phyloP scores from a whole-genome alignment of 2,329 filamentous ascomycete species.

The Endoconidiophora polonica region DNA sequence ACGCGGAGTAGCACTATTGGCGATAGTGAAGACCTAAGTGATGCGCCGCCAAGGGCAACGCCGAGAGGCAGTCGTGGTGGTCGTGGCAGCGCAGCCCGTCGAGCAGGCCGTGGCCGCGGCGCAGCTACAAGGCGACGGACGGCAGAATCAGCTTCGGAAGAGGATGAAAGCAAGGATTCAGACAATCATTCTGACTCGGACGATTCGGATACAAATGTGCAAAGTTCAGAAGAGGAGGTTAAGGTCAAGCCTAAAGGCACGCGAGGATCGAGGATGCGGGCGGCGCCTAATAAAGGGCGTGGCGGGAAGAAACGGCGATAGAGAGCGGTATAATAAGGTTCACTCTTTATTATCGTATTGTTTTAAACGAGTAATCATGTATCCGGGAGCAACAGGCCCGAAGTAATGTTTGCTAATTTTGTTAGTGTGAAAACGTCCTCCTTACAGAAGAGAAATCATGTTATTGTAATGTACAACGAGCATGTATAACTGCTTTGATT shows the following conservation, averaged over 20 bases:
- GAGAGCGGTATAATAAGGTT: too few relatives aligned
- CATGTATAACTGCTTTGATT: too few relatives aligned
- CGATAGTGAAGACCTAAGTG: conserved; percentile 33
- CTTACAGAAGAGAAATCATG: too few relatives aligned
- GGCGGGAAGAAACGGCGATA: not conserved
- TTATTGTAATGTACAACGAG: too few relatives aligned
- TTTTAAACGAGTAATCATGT: too few relatives aligned
- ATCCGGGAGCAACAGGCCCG: too few relatives aligned
- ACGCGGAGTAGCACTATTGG: conserved; percentile 30
- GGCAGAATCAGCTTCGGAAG: conserved; percentile 16
- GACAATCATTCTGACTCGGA: conserved; percentile 13
- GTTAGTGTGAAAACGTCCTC: not conserved
- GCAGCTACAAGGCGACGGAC: not conserved
- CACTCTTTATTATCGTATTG: too few relatives aligned
- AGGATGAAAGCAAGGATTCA: conserved; percentile 23
- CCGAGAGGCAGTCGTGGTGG: conserved; percentile 11
- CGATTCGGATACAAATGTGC: not conserved
- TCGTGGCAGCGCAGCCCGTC: not conserved
- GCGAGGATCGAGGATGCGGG: not conserved
- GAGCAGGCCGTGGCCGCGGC: conserved; percentile 20
- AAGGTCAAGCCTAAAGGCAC: conserved; percentile 23
- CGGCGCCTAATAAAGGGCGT: not conserved
- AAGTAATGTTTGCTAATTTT: not conserved
- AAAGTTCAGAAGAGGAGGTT: conserved; percentile 21
- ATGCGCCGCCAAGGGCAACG: conserved; percentile 23